A percentile compares a stretch with the other conserved stretches of the same genome.
These are phyloP conservation scores for Globisporangium sylvaticum DNA, from an alignment of 352 stramenopile species.

Conservation along the genomic window DNA sequence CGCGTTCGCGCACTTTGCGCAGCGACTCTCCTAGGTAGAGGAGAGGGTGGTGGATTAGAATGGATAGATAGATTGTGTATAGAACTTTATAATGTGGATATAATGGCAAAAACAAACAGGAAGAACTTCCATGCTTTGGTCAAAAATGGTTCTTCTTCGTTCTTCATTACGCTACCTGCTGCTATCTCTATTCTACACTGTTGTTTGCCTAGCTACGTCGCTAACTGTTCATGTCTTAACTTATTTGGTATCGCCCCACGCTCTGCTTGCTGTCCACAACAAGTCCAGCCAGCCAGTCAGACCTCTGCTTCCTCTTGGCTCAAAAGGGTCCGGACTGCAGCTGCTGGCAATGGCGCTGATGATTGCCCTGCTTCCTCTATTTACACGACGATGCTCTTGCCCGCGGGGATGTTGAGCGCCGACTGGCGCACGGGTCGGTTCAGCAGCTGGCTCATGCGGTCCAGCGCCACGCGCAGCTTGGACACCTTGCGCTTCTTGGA, in stretches of 20 bases:
- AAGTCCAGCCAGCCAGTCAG: neutral
- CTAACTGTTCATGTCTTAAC: constrained; percentile 9
- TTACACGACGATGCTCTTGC: constrained; percentile 73
- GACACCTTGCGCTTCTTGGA: constrained; percentile 68
- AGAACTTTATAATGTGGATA: neutral
- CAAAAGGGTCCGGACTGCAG: neutral
- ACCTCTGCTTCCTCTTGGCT: neutral
- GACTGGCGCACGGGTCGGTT: constrained; percentile 72
- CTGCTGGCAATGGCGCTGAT: neutral
- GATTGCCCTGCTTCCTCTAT: neutral
- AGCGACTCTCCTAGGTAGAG: constrained; percentile 18
- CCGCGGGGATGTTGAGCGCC: constrained; percentile 50
- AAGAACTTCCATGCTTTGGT: neutral
- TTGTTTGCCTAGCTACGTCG: neutral
- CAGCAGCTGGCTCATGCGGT: constrained; percentile 69
- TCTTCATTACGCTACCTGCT: neutral
- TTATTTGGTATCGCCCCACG: neutral
- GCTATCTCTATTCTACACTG: constrained; percentile 10
- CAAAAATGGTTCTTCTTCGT: neutral
- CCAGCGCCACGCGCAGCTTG: constrained; percentile 55
- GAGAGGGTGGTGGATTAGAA: neutral
- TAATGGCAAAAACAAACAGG: neutral
- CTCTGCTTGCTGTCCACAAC: neutral
- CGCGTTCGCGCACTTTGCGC: constrained; percentile 50
- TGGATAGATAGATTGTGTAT: neutral